Percentiles rank a stretch among this genome's conserved stretches.
These are phyloP conservation scores for Diplogelasinospora grovesii DNA, from an alignment of 495 filamentous ascomycete species.

Conservation along the genomic window DNA sequence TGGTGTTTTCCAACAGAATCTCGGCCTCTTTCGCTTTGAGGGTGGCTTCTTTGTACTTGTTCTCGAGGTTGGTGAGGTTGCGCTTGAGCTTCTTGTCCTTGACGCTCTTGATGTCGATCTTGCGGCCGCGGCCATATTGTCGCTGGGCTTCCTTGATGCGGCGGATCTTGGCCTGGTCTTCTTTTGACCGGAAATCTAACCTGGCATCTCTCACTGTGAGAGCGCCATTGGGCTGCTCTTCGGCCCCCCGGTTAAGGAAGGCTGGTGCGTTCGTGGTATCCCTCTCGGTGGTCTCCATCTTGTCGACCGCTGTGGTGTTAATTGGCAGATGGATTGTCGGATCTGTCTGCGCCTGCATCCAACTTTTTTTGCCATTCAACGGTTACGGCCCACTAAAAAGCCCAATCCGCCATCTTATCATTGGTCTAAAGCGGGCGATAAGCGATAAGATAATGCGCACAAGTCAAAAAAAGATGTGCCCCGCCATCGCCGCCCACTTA, in stretches of 20 bases:
- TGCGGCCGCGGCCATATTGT: slow-evolving; percentile 76
- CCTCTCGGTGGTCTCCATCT: slow-evolving; percentile 18
- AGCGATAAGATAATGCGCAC: slow-evolving; percentile 25
- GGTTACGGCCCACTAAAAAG: slow-evolving; percentile 27
- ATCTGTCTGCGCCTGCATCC: neutral
- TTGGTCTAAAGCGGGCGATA: slow-evolving; percentile 9
- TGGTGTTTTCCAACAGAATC: slow-evolving; percentile 82
- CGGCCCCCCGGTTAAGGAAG: slow-evolving; percentile 14
- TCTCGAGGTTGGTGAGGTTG: slow-evolving; percentile 70
- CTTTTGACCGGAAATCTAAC: slow-evolving; percentile 35
- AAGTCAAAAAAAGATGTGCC: slow-evolving; percentile 24
- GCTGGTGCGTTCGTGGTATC: slow-evolving; percentile 14
- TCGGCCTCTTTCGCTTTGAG: slow-evolving; percentile 88
- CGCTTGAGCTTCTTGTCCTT: slow-evolving; percentile 85
- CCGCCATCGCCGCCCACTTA: slow-evolving; percentile 25
- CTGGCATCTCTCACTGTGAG: slow-evolving; percentile 37
- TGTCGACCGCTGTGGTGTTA: slow-evolving; percentile 6
- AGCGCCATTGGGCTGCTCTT: slow-evolving; percentile 36
- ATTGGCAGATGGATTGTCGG: neutral
- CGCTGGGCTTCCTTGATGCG: slow-evolving; percentile 58
- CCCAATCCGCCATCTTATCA: neutral
- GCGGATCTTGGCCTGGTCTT: slow-evolving; percentile 36
- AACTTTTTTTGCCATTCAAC: slow-evolving; percentile 16
- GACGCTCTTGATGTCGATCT: slow-evolving; percentile 48
- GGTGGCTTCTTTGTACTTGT: slow-evolving; percentile 71